Evolutionary conservation across 805 yeast species (phyloP), one percentile per base, ranked within the genome.

Genomic region (Nakazawaea ernobii): DNA sequence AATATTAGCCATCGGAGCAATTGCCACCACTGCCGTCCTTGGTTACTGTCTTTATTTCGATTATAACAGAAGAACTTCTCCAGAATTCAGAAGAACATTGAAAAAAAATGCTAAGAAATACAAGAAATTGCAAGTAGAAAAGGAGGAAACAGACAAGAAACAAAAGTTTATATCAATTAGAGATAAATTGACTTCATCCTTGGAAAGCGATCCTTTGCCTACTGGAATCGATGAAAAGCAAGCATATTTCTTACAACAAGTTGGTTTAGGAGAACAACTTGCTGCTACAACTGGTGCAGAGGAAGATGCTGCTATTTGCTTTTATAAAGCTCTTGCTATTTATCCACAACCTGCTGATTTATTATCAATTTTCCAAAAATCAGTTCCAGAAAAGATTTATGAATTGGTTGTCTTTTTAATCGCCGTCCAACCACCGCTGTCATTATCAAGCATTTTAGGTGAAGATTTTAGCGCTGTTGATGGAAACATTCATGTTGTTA

Each of bases 291-390:
- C 85, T 52, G 84, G 82, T 54, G 75, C 78, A 55, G 88, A 86
- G 65, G 68, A 85, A 53, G 88, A 84, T 51, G 84, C 97, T 39
- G 98, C 99, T 35, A 73, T 91, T 56, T 78, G 84, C 55, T 94
- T 90, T 77, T 94, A 94, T 79, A 86, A 88, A 67, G 98, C 97
- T 11, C 75, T 94, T 62, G 79, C 88, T 37, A 91, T 90, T 43
- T 92, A 91, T 67, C 98, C 99, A 52, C 84, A 86, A 66, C 99
- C 99, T 50, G 84, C 95, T 48, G 97, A 89, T 59, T 80, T 94
- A 58, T 75, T 94, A 63, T 85, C 84, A 44, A 82, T 92, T 59
- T 92, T 88, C 70, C 97, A 92, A 73, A 86, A 86, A 73, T 77
- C 91, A 45, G 81, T 92, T 54, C 91, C 94, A 45, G 84, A 82